phyloP scores from a whole-genome alignment of 1,139 yeast species.

The Lodderomyces parapsilosis region DNA sequence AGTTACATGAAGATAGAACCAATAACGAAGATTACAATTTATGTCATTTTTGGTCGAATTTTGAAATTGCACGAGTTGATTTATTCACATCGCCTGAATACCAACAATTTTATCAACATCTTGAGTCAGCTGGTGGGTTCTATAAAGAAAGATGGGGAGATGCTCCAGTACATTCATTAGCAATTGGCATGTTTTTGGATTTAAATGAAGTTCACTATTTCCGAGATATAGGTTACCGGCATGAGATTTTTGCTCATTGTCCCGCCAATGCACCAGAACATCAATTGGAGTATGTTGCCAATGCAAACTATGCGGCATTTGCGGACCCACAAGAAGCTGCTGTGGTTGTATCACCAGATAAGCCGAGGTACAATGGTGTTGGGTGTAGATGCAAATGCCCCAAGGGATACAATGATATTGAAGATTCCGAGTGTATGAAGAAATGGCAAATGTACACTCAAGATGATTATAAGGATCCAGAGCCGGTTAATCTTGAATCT shows the following conservation, averaged over 20 bases:
- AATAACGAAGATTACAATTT: constrained; percentile 70
- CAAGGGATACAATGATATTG: constrained; percentile 36
- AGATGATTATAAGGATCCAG: constrained; percentile 27
- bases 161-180: constrained; percentile 88
- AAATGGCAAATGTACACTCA: constrained; percentile 51
- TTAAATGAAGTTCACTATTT: constrained; percentile 77
- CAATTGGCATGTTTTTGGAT: constrained; percentile 69
- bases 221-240: constrained; percentile 85
- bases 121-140: constrained; percentile 78
- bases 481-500: constrained; percentile 32
- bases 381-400: constrained; percentile 92
- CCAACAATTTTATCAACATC: constrained; percentile 58
- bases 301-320: constrained; percentile 11
- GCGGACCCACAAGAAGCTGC: constrained; percentile 15
- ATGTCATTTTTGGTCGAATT: constrained; percentile 93
- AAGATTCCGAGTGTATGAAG: constrained; percentile 55
- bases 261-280: constrained; percentile 59
- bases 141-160: constrained; percentile 94
- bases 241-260: constrained; percentile 78
- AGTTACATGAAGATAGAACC: constrained; percentile 49
- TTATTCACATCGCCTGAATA: constrained; percentile 66
- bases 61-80: constrained; percentile 82
- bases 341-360: constrained; percentile 54
- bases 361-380: constrained; percentile 51
- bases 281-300: constrained; percentile 43